Evolutionary conservation across 2,329 filamentous ascomycete genomes (phyloP), one percentile per base, ranked within the genome.

Genomic region (Aspergillus sp.): DNA sequence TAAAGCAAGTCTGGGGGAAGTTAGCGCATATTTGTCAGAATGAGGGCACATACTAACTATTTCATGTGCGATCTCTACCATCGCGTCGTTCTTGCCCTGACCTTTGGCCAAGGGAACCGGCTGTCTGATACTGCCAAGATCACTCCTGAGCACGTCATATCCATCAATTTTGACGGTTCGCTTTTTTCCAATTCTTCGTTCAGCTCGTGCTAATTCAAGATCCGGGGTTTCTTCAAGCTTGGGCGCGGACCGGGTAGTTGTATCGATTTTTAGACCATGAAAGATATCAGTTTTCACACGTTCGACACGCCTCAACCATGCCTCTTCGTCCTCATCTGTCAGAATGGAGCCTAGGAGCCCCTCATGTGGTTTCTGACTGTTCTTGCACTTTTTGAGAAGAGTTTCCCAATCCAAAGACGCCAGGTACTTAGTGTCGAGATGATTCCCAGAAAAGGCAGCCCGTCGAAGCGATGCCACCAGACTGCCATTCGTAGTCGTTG

Each of bases 221-320:
- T 37, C 13, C 3, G 19, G 55, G 46, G 1, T 64, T 59, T 28
- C 73, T 61, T 28, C 70, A 66, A 42, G 51, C 36, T 35, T 59
- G 51, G 41, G 57, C 54, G 40, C 39, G 39, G 34, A 43, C 31
- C 32, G 65, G 56, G 11, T 60, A 40, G 39, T 51, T 29, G 60
- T 65, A 6, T 59, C 39, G 39, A 63, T 69, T 19, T 69, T 72
- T 49, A 76, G 75, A 2, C 79, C 79, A 29, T 81, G 72, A 41
- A 82, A 81, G 0, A 82, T 67, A 5, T 75, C 72, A 1, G 74
- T 74, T 53, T 80, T 72, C 1, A 83, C 78, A 6, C 69, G 69
- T 50, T 82, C 79, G 61, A 79, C 75, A 7, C 72, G 68, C 2
- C 72, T 68, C 0, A 83, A 62, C 80, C 79, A 83, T 30, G 70